Evolutionary conservation across 352 stramenopile species (phyloP), one percentile per base, ranked within the genome.

Genomic region (Phytophthora colocasiae): DNA sequence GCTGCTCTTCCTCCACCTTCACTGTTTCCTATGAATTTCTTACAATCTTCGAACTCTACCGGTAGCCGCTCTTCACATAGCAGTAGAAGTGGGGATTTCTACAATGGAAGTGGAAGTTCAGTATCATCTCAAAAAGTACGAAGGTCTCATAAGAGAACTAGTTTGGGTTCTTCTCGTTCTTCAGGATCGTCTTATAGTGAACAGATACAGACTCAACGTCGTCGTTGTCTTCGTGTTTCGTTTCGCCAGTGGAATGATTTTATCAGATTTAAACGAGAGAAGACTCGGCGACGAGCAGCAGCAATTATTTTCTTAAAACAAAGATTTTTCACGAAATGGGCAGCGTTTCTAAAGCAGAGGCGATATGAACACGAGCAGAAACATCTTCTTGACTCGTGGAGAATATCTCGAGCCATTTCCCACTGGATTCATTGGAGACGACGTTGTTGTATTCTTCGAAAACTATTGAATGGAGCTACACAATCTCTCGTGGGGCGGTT

Each of bases 211-310:
- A 38, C 40, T 6, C 63, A 36, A 63, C 24, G 53, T 11, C 46
- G 34, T 34, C 45, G 27, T 8, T 5, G n/a, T 19, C 45, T 69
- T 55, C 57, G 57, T 3, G 29, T 54, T 36, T 78, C 45, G 55
- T 80, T 84, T 53, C 59, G 68, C 8, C 59, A 62, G 19, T 84
- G 76, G 76, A 71, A 66, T 31, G 32, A 34, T 26, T 80, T 68
- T 29, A 24, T 78, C 15, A 47, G 46, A 29, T 14, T 47, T 50
- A 52, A 45, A 11, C 52, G 38, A 27, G 61, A 81, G 32, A 48
- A 55, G 57, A 6, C 9, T 59, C 71, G 58, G 7, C 38, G 55
- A 36, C 51, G 17, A 19, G 44, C 19, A 57, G 51, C 57, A 27
- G 60, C 39, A 31, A 26, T 61, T 15, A 36, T 38, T 14, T 65